Evolutionary conservation across 2,329 filamentous ascomycete species (phyloP).

Genomic region (Fusarium neocosmosporiellum): DNA sequence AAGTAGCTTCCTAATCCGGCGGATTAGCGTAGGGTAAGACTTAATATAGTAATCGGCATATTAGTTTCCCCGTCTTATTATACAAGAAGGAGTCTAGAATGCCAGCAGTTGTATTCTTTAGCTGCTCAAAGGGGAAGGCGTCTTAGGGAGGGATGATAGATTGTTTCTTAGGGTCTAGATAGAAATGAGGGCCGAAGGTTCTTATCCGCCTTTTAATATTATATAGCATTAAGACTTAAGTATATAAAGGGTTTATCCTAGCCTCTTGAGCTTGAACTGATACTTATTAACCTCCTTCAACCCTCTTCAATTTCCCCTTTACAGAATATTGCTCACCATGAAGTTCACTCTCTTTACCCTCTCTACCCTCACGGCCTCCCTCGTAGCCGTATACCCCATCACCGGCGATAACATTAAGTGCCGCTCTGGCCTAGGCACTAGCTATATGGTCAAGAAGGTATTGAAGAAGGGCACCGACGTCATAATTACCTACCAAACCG

Average conservation of each 20-base stretch:
- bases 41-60: background rate
- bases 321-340: background rate
- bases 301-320: background rate
- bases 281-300: background rate
- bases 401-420: constrained; percentile 11
- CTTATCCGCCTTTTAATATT: background rate
- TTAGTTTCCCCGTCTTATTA: background rate
- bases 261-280: background rate
- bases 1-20: background rate
- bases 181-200: background rate
- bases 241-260: background rate
- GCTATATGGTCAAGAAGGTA: background rate
- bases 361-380: background rate
- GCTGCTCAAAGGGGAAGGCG: background rate
- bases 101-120: background rate
- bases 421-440: constrained; percentile 5
- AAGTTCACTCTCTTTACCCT: constrained; percentile 1
- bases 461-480: constrained; percentile 9
- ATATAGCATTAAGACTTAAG: background rate
- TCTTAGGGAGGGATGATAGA: background rate
- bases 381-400: constrained; percentile 3
- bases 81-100: background rate
- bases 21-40: background rate
- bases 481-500: constrained; percentile 5
- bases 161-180: background rate